Percentiles rank a stretch among this genome's conserved stretches.
phyloP scores from a whole-genome alignment of 352 stramenopile genomes.

The Nothophytophthora sp. region DNA sequence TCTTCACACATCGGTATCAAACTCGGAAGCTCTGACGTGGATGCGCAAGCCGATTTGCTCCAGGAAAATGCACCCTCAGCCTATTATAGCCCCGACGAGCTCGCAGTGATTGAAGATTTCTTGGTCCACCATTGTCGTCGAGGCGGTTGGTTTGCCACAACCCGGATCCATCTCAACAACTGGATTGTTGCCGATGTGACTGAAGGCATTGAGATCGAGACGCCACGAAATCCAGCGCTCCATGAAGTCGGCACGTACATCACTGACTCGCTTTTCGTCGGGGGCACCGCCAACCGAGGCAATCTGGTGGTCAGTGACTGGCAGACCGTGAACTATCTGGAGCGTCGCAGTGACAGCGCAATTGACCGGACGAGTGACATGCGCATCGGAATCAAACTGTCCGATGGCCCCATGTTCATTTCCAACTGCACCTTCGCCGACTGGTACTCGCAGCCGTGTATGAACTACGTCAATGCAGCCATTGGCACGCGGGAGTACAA shows the following conservation, averaged over 20 bases:
- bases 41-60: conserved; percentile 23
- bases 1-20: conserved; percentile 26
- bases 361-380: conserved; percentile 26
- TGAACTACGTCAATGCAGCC: conserved; percentile 40
- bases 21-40: conserved; percentile 35
- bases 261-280: conserved; percentile 39
- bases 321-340: conserved; percentile 41
- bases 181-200: conserved; percentile 39
- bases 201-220: conserved; percentile 39
- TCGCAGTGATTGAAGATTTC: conserved; percentile 33
- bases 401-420: conserved; percentile 36
- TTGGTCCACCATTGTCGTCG: conserved; percentile 36
- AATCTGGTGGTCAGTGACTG: conserved; percentile 30
- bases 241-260: conserved; percentile 29
- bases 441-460: conserved; percentile 40
- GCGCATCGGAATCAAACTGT: conserved; percentile 38
- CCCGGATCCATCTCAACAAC: conserved; percentile 25
- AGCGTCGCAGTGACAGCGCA: conserved; percentile 35
- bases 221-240: conserved; percentile 29
- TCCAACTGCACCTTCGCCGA: conserved; percentile 34
- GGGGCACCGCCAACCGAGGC: conserved; percentile 37
- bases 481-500: conserved; percentile 39
- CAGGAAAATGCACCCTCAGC: conserved; percentile 27
- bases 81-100: conserved; percentile 21
- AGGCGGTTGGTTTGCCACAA: conserved; percentile 38